Base-by-base conservation (phyloP, 495 filamentous ascomycete genomes). In the Tirmania nivea region DNA sequence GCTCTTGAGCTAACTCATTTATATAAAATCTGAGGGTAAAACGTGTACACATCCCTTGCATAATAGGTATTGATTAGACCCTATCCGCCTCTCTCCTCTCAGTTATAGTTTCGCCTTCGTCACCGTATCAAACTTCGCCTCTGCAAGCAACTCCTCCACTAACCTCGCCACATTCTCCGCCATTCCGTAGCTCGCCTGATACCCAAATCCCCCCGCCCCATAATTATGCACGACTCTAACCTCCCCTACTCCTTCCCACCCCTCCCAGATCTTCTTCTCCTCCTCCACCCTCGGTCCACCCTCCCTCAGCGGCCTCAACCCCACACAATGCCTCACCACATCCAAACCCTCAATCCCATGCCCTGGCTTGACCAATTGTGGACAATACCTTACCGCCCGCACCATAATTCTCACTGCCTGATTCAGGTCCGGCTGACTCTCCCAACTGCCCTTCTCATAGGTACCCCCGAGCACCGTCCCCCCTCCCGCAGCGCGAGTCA, bases 191-290 rank as follows among this genome's bases (percentile, higher is more conserved):
- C 78, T 83, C 21, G 78, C 76, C 66, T 99, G 90, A 63, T 60
- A 78, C 17, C 75, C 90, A 71, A 86, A 94, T 0, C 90, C 90
- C 0, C 84, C 87, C 70, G 94, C 89, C 10, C 92, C 92, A 64
- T 99, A 99, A 59, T 94, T 89, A 64, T 99, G 90, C 56, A 99
- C 86, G 10, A 94, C 77, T 69, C 74, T 77, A 0, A 76, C 71
- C 31, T 61, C 72, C n/a, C 74, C 80, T 25, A 73, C 66, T 4
- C 39, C 39, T 8, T 45, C 39, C 39, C 17, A 19, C 39, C 39
- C 39, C 3, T 45, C 39, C 12, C 12, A 14, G 19, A 87, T 8
- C 39, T 14, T 75, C 57, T 70, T 72, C 66, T 95, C 87, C 65
- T 75, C 84, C 68, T 94, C 90, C 48, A 96, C 72, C 42, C 90